Evolutionary conservation across 371 early-diverging fungal genomes (phyloP).

Genomic region (Rhizopus delemar): DNA sequence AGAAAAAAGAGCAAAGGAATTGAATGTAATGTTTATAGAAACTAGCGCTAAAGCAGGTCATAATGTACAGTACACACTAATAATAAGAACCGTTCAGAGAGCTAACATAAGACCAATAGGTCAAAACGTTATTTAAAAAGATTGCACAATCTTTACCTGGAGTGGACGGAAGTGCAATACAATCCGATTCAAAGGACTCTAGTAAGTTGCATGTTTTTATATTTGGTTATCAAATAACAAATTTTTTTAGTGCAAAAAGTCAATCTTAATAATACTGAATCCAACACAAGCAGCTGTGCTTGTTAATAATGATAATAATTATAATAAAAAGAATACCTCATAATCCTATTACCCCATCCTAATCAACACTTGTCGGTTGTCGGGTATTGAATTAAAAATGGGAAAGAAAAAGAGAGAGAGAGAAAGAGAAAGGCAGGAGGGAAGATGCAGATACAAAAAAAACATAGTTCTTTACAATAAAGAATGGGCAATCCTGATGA

Average conservation of each 20-base stretch:
- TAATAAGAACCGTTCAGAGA: not conserved
- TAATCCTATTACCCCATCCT: no score
- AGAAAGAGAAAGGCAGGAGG: not conserved
- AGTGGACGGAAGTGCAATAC: constrained; percentile 61
- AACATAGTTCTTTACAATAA: not conserved
- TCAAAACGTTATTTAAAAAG: constrained; percentile 90
- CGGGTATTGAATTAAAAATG: not conserved
- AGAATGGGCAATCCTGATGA: constrained; percentile 69
- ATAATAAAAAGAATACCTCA: no score
- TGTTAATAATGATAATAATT: constrained; percentile 15
- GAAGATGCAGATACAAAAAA: no score
- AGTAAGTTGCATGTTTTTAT: constrained; percentile 17
- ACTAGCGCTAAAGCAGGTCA: constrained; percentile 96
- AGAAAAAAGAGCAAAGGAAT: constrained; percentile 89
- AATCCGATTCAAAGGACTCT: constrained; percentile 32
- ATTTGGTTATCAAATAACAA: not conserved
- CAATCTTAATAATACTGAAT: constrained; percentile 27
- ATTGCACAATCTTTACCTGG: constrained; percentile 93
- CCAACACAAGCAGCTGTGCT: constrained; percentile 33
- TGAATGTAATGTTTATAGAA: constrained; percentile 93
- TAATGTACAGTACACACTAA: constrained; percentile 59
- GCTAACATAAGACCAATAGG: constrained; percentile 11
- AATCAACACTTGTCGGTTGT: no score
- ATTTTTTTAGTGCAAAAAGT: constrained; percentile 31
- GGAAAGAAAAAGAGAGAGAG: not conserved